Percentiles rank a stretch among this genome's conserved stretches.
phyloP scores from a whole-genome alignment of 345 rosid species.

The Sisymbrium altissimum region DNA sequence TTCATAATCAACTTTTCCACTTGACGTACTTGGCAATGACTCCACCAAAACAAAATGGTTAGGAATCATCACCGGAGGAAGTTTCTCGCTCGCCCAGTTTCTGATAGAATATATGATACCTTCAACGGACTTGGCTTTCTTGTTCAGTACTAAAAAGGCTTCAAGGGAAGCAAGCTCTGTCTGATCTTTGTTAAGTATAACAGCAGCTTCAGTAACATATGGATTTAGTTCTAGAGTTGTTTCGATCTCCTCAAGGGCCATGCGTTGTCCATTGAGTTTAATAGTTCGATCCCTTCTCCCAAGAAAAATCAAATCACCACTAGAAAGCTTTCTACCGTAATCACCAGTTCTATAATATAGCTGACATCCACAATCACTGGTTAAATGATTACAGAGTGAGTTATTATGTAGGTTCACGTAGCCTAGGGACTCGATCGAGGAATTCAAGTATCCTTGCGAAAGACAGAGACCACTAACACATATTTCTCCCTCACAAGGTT shows the following conservation, averaged over 20 bases:
- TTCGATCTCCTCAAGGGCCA: conserved; percentile 83
- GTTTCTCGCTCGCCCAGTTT: conserved; percentile 58
- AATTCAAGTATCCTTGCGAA: conserved; percentile 53
- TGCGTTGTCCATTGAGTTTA: conserved; percentile 82
- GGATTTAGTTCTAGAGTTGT: conserved; percentile 50
- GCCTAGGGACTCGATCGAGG: conserved; percentile 35
- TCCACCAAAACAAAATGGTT: conserved; percentile 46
- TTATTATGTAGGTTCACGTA: conserved; percentile 46
- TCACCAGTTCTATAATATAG: conserved; percentile 74
- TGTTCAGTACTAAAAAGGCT: conserved; percentile 55
- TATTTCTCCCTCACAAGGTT: conserved; percentile 64
- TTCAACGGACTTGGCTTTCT: conserved; percentile 41
- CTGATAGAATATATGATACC: conserved; percentile 41
- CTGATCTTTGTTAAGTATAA: conserved; percentile 40
- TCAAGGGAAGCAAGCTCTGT: conserved; percentile 43
- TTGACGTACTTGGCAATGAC: conserved; percentile 62
- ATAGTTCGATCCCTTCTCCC: conserved; percentile 83
- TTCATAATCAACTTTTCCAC: conserved; percentile 85
- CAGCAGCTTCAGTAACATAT: conserved; percentile 66
- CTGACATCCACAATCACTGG: conserved; percentile 45
- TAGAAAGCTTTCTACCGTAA: conserved; percentile 58
- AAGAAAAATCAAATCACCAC: conserved; percentile 72
- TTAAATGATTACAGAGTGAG: conserved; percentile 37
- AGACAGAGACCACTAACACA: conserved; percentile 72
- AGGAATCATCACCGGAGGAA: conserved; percentile 81